Base-by-base conservation (phyloP, 2,329 filamentous ascomycete species). In the Colletotrichum aenigma region DNA sequence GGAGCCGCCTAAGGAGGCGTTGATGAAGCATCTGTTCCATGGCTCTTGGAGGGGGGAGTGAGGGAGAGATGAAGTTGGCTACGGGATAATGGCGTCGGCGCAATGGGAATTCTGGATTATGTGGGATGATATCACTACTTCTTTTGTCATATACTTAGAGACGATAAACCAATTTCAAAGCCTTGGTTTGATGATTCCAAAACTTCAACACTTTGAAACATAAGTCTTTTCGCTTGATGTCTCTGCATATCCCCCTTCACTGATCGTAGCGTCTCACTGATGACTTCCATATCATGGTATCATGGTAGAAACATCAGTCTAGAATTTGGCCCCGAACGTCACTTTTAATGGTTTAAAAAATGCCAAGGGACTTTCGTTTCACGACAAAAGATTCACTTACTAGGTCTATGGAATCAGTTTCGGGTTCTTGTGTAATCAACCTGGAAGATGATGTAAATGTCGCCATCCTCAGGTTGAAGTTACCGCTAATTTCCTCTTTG, bases 1-100 rank as follows among this genome's bases (percentile, higher is more conserved):
- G 21, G 80, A 80, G 8, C 78, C 79, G 21, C 81, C 81, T 4
- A 68, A 79, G 8, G 71, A 71, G 24, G 81, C 81, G 7, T 69
- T 82, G 64, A 71, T 82, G 61, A 80, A 78, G 74, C 81, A 82
- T 66, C 66, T 80, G 10, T 82, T 82, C n/a, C 18, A 70, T 0
- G 67, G 67, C 2, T 61, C 56, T 18, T 70, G 67, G 67, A 70
- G 56, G n/a, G 56, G 28, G 1, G 56, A 61, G 13, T 70, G 38
- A 61, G 16, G 3, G 10, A 52, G 2, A 2, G 0, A n/a, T 16
- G 12, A 24, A 55, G 18, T 48, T 52, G 4, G 10, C 2, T 4
- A 21, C 21, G 12, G 43, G 43, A 21, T 21, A 7, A 13, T 21
- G 43, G 43, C n/a, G 43, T 52, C 10, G 43, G 43, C 43, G 43